Evolutionary conservation across 2,329 filamentous ascomycete species (phyloP).

Genomic region (Claviceps sp.): DNA sequence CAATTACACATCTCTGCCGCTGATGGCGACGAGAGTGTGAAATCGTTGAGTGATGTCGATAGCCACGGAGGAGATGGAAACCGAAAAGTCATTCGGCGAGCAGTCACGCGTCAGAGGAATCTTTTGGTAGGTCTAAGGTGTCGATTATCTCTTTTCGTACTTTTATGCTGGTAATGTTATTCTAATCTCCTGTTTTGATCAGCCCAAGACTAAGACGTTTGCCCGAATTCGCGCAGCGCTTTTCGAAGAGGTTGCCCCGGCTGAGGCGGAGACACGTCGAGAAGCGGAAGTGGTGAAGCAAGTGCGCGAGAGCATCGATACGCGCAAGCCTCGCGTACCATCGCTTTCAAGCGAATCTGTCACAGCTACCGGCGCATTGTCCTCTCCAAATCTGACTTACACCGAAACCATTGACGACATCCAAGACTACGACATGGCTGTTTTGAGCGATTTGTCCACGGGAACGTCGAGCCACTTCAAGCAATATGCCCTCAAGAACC

Average conservation of each 20-base stretch:
- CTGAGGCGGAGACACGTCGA: slow-evolving; percentile 77
- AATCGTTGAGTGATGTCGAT: slow-evolving; percentile 50
- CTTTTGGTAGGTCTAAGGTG: slow-evolving; percentile 48
- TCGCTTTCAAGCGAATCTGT: slow-evolving; percentile 29
- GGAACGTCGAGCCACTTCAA: slow-evolving; percentile 56
- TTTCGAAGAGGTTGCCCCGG: slow-evolving; percentile 72
- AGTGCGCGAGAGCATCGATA: slow-evolving; percentile 77
- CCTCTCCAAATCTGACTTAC: slow-evolving; percentile 54
- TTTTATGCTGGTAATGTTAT: background rate
- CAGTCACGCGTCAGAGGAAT: slow-evolving; percentile 78
- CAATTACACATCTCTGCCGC: slow-evolving; percentile 72
- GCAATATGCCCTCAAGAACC: slow-evolving; percentile 58
- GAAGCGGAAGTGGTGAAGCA: slow-evolving; percentile 95
- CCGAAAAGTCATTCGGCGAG: slow-evolving; percentile 65
- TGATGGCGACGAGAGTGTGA: slow-evolving; percentile 48
- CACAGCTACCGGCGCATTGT: slow-evolving; percentile 43
- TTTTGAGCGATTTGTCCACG: slow-evolving; percentile 42
- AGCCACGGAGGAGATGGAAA: slow-evolving; percentile 41
- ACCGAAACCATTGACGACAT: slow-evolving; percentile 56
- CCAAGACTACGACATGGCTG: slow-evolving; percentile 54
- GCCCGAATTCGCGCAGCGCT: slow-evolving; percentile 83
- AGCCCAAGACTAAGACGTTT: slow-evolving; percentile 96
- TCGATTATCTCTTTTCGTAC: background rate
- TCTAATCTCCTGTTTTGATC: background rate
- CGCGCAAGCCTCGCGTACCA: slow-evolving; percentile 34